A percentile compares a stretch with the other conserved stretches of the same genome.
phyloP scores from a whole-genome alignment of 306 rosid genomes.

The Vigna mungo region DNA sequence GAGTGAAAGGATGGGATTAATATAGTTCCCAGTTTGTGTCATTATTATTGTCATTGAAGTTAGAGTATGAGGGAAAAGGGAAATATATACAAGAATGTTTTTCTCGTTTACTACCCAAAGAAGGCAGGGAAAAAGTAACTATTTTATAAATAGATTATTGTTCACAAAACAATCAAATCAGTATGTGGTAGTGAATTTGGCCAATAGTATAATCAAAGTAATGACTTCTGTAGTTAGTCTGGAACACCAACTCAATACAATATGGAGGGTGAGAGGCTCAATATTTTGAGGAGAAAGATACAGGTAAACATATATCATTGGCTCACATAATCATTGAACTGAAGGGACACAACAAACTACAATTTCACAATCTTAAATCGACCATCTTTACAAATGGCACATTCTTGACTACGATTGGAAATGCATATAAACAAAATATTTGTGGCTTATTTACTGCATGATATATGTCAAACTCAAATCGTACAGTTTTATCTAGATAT shows the following conservation, averaged over 20 bases:
- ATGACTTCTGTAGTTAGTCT: neutral
- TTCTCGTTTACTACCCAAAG: neutral
- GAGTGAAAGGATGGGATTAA: constrained; percentile 7
- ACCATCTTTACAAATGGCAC: neutral
- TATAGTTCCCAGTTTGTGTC: neutral
- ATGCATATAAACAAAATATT: neutral
- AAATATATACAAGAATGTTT: neutral
- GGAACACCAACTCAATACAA: constrained; percentile 24
- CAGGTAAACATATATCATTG: constrained; percentile 4
- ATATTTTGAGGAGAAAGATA: neutral
- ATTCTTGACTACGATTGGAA: neutral
- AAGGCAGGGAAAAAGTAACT: constrained; percentile 9
- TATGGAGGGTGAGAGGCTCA: neutral
- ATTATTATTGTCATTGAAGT: neutral
- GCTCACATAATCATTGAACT: constrained; percentile 16
- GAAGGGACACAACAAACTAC: neutral
- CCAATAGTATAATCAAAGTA: constrained; percentile 14
- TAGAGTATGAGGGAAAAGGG: neutral
- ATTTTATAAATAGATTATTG: neutral
- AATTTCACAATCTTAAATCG: neutral
- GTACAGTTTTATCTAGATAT: neutral
- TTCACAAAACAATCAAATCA: constrained; percentile 9
- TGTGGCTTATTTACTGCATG: neutral
- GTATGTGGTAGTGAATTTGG: neutral
- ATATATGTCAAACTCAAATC: neutral